phyloP scores from a whole-genome alignment of 1,139 yeast genomes.

The Zygosaccharomyces sapae region DNA sequence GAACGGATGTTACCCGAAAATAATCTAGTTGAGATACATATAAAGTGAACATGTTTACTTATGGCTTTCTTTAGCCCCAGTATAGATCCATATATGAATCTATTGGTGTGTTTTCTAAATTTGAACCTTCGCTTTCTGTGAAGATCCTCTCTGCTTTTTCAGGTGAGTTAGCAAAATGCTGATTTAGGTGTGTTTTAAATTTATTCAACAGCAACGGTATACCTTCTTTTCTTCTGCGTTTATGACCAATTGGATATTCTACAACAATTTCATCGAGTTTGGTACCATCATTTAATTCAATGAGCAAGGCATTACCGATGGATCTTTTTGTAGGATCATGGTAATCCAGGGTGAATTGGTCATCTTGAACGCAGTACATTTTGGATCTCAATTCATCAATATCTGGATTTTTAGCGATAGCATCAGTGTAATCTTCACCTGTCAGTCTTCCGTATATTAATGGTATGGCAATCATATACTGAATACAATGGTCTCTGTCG shows the following conservation, averaged over 20 bases:
- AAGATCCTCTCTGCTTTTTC: slow-evolving; percentile 41
- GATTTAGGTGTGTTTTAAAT: slow-evolving; percentile 48
- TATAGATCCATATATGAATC: slow-evolving; percentile 49
- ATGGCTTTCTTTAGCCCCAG: slow-evolving; percentile 11
- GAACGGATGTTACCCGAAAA: slow-evolving; percentile 1
- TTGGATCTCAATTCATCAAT: slow-evolving; percentile 50
- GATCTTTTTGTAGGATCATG: slow-evolving; percentile 54
- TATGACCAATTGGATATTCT: slow-evolving; percentile 57
- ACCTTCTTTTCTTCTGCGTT: slow-evolving; percentile 54
- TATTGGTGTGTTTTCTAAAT: slow-evolving; percentile 43
- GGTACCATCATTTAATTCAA: slow-evolving; percentile 53
- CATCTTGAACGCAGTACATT: slow-evolving; percentile 52
- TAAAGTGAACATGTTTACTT: not conserved
- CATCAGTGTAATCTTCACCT: slow-evolving; percentile 54
- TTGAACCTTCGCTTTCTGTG: slow-evolving; percentile 34
- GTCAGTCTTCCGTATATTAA: slow-evolving; percentile 51
- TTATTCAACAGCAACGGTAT: slow-evolving; percentile 50
- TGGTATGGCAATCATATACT: slow-evolving; percentile 58
- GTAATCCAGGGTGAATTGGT: slow-evolving; percentile 47
- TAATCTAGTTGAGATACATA: not conserved
- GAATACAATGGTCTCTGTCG: slow-evolving; percentile 60
- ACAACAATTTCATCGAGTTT: slow-evolving; percentile 50
- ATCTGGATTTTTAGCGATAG: slow-evolving; percentile 48
- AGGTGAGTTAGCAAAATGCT: slow-evolving; percentile 39
- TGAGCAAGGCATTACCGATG: slow-evolving; percentile 51